Evolutionary conservation across 2,329 filamentous ascomycete genomes (phyloP).

Genomic region (Ascomycota sp.): DNA sequence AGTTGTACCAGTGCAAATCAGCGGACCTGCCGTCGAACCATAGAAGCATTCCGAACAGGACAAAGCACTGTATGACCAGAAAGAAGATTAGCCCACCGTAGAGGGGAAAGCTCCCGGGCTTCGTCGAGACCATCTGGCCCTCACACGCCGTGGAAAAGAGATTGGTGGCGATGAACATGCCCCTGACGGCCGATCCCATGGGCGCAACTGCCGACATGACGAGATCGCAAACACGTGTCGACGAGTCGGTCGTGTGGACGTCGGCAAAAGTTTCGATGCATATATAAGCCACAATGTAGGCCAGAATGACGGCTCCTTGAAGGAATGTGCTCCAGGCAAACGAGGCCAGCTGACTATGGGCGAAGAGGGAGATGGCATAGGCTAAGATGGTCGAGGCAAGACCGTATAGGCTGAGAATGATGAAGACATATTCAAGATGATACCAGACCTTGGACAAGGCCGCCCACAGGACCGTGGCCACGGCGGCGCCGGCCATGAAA

Average conservation of each 20-base stretch:
- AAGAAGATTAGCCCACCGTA: constrained; percentile 77
- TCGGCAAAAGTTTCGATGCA: constrained; percentile 53
- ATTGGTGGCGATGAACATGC: constrained; percentile 59
- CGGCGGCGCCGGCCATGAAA: constrained; percentile 38
- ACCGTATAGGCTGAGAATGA: constrained; percentile 62
- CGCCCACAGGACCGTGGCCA: constrained; percentile 48
- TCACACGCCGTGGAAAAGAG: constrained; percentile 62
- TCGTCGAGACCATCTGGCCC: constrained; percentile 35
- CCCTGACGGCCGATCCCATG: constrained; percentile 49
- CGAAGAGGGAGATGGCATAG: constrained; percentile 64
- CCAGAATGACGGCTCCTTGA: constrained; percentile 48
- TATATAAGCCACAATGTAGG: constrained; percentile 52
- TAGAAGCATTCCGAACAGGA: constrained; percentile 50
- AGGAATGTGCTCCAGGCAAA: constrained; percentile 65
- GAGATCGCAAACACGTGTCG: constrained; percentile 50
- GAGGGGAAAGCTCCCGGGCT: constrained; percentile 46
- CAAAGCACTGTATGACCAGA: constrained; percentile 47
- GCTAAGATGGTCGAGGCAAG: constrained; percentile 52
- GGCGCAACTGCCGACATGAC: constrained; percentile 53
- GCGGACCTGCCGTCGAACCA: constrained; percentile 60
- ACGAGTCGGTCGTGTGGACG: constrained; percentile 41
- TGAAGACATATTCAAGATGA: constrained; percentile 56
- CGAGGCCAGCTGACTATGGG: constrained; percentile 55
- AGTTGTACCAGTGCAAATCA: constrained; percentile 10
- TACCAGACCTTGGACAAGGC: constrained; percentile 48